phyloP scores from a whole-genome alignment of 2,329 filamentous ascomycete species.

The Monosporascus ibericus region DNA sequence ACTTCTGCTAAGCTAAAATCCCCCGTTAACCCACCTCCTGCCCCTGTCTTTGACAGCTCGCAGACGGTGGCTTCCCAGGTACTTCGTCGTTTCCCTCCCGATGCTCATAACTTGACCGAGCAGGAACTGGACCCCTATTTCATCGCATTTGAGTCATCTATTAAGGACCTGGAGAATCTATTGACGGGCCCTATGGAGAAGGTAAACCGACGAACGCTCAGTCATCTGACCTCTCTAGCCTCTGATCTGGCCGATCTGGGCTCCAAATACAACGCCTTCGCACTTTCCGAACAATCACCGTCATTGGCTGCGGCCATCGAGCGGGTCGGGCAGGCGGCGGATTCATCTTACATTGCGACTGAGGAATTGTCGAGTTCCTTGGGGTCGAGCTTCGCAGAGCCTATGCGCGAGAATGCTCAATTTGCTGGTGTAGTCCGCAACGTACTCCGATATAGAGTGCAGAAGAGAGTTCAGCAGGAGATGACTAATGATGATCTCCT shows the following conservation, averaged over 20 bases:
- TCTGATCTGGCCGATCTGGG: constrained; percentile 89
- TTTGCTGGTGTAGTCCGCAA: constrained; percentile 90
- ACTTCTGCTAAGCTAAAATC: constrained; percentile 79
- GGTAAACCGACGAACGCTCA: constrained; percentile 83
- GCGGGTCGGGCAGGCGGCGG: constrained; percentile 86
- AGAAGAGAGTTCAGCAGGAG: constrained; percentile 95
- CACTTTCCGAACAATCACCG: constrained; percentile 83
- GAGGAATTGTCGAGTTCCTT: constrained; percentile 82
- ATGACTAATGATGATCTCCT: constrained; percentile 91
- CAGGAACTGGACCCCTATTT: constrained; percentile 95
- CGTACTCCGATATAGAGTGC: constrained; percentile 80
- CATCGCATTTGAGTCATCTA: constrained; percentile 84
- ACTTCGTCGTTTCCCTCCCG: constrained; percentile 76
- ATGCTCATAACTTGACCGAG: constrained; percentile 70
- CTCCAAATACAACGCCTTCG: constrained; percentile 95
- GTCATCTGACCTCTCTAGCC: constrained; percentile 76
- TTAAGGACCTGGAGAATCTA: constrained; percentile 82
- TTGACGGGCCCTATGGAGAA: constrained; percentile 94
- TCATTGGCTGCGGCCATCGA: constrained; percentile 91
- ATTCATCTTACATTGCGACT: constrained; percentile 92
- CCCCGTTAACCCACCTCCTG: constrained; percentile 30
- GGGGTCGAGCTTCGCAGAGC: constrained; percentile 93
- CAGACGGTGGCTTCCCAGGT: constrained; percentile 44
- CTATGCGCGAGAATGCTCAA: constrained; percentile 95
- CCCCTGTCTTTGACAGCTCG: constrained; percentile 30